These are phyloP conservation scores for Primulina huaijiensis DNA, from an alignment of 257 asterid species.

Conservation along the genomic window DNA sequence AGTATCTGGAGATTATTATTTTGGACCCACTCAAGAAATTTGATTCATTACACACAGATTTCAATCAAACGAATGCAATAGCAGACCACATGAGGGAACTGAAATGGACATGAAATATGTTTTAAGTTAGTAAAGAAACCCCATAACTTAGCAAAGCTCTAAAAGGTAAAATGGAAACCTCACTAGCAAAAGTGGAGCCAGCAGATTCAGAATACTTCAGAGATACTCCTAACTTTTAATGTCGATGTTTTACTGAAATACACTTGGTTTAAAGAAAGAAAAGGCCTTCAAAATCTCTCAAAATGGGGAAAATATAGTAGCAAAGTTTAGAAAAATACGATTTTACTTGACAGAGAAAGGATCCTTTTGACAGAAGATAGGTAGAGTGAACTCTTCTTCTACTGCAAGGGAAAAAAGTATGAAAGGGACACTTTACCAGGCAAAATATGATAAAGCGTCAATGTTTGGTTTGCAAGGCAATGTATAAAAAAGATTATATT, in stretches of 20 bases:
- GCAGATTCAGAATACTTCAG: constrained; percentile 34
- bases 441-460: constrained; percentile 30
- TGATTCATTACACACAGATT: not conserved
- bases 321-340: constrained; percentile 5
- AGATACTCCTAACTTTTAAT: constrained; percentile 31
- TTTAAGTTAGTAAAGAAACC: not conserved
- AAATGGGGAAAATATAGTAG: constrained; percentile 2
- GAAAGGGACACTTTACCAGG: constrained; percentile 65
- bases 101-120: not conserved
- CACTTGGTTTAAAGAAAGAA: constrained; percentile 25
- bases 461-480: constrained; percentile 56
- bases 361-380: constrained; percentile 34
- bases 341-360: constrained; percentile 33
- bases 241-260: constrained; percentile 33
- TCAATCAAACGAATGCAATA: not conserved
- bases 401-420: constrained; percentile 41
- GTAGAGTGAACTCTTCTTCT: constrained; percentile 50
- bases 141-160: constrained; percentile 8
- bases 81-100: not conserved
- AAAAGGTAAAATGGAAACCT: constrained; percentile 16
- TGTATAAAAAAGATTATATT: constrained; percentile 25
- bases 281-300: not conserved
- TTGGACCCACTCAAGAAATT: not conserved
- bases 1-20: too few relatives aligned
- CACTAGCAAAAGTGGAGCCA: constrained; percentile 35